Evolutionary conservation across 2,329 filamentous ascomycete species (phyloP).

Genomic region (Davidsoniella australis): DNA sequence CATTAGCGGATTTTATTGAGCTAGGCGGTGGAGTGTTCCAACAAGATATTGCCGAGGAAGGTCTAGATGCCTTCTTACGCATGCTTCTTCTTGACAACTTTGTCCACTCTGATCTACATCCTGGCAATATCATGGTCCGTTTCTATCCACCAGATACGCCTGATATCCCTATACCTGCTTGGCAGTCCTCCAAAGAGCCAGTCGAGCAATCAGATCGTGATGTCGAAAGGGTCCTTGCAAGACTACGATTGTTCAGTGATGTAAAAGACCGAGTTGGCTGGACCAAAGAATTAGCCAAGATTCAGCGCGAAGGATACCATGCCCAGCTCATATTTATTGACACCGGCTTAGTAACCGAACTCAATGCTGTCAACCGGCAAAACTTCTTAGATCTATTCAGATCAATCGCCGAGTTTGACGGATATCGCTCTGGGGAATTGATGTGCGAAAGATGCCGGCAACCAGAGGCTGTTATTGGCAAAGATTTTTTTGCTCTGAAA

Average conservation of each 20-base stretch:
- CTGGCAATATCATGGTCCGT: slow-evolving; percentile 97
- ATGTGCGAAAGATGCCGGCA: slow-evolving; percentile 95
- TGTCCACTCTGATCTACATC: slow-evolving; percentile 87
- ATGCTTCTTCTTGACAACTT: slow-evolving; percentile 98
- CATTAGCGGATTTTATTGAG: slow-evolving; percentile 74
- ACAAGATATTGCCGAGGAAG: slow-evolving; percentile 85
- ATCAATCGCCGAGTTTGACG: slow-evolving; percentile 89
- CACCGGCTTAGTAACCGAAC: slow-evolving; percentile 83
- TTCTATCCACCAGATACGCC: slow-evolving; percentile 76
- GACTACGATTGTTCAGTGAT: slow-evolving; percentile 55
- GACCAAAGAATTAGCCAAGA: slow-evolving; percentile 53
- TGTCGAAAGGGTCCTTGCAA: slow-evolving; percentile 69
- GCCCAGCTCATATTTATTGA: slow-evolving; percentile 97
- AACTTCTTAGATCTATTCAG: slow-evolving; percentile 97
- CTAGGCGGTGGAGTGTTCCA: slow-evolving; percentile 87
- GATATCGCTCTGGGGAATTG: slow-evolving; percentile 81
- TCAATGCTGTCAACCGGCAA: slow-evolving; percentile 67
- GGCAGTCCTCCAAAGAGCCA: slow-evolving; percentile 22
- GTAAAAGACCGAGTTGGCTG: slow-evolving; percentile 49
- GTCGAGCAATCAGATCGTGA: slow-evolving; percentile 47
- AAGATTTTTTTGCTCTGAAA: slow-evolving; percentile 80
- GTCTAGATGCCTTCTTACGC: slow-evolving; percentile 83
- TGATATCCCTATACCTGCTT: slow-evolving; percentile 27
- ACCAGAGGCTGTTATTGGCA: slow-evolving; percentile 73
- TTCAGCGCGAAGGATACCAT: slow-evolving; percentile 76